Evolutionary conservation across 805 yeast genomes (phyloP).

Genomic region (Naumovozyma dairenensis): DNA sequence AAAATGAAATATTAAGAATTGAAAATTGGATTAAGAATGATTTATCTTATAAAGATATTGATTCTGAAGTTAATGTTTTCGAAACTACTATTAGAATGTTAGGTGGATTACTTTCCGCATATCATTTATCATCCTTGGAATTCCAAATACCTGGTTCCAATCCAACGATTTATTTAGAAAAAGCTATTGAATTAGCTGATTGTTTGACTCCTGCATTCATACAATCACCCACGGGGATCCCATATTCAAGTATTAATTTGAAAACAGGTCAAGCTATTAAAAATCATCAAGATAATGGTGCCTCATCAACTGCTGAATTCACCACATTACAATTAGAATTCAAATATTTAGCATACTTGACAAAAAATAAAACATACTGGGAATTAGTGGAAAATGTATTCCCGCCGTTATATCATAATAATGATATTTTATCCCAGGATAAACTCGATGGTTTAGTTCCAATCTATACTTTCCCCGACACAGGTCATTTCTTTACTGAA

Average conservation of each 20-base stretch:
- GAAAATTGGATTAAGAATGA: slow-evolving; percentile 66
- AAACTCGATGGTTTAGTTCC: slow-evolving; percentile 67
- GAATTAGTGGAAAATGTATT: slow-evolving; percentile 64
- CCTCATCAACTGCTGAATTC: slow-evolving; percentile 83
- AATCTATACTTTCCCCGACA: slow-evolving; percentile 63
- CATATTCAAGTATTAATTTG: slow-evolving; percentile 71
- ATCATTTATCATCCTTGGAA: slow-evolving; percentile 44
- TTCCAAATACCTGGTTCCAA: slow-evolving; percentile 14
- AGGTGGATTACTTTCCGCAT: slow-evolving; percentile 85
- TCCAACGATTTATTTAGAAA: slow-evolving; percentile 54
- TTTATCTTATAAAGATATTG: slow-evolving; percentile 52
- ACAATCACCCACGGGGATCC: slow-evolving; percentile 51
- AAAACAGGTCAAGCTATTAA: slow-evolving; percentile 48
- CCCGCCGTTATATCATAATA: slow-evolving; percentile 54
- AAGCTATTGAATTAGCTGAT: slow-evolving; percentile 73
- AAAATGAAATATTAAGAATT: slow-evolving; percentile 54
- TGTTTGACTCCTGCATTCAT: slow-evolving; percentile 62
- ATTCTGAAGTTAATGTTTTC: slow-evolving; percentile 70
- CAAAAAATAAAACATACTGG: slow-evolving; percentile 78
- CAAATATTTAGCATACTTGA: slow-evolving; percentile 67
- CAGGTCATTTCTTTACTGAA: slow-evolving; percentile 56
- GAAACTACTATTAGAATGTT: slow-evolving; percentile 93
- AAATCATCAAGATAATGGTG: slow-evolving; percentile 62
- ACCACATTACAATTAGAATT: slow-evolving; percentile 81
- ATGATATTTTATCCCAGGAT: slow-evolving; percentile 23